Conservation (phyloP, 1,139 yeast genomes). For the Sugiyamaella japonica region DNA sequence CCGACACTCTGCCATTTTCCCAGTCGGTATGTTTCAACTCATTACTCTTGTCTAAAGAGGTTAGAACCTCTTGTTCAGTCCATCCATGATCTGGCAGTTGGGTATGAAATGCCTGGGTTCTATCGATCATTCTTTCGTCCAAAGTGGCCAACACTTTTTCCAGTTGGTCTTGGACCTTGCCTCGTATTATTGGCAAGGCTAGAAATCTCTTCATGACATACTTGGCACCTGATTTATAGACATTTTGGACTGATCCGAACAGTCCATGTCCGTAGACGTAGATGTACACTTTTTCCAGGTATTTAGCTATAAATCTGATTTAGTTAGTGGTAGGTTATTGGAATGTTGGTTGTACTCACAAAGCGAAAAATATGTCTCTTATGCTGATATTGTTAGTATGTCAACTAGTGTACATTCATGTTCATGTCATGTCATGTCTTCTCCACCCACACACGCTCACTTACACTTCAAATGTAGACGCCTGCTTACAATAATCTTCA, state of each 20-base stretch:
- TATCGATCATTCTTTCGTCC: conserved; percentile 56
- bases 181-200: conserved; percentile 51
- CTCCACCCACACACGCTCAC: conserved; percentile 9
- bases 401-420: too few species aligned
- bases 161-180: conserved; percentile 63
- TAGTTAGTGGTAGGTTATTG: neutral
- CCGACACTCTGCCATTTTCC: conserved; percentile 83
- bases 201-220: conserved; percentile 25
- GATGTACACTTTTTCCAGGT: conserved; percentile 23
- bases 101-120: conserved; percentile 50
- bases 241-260: conserved; percentile 13
- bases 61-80: conserved; percentile 45
- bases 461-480: conserved; percentile 26
- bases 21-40: conserved; percentile 68
- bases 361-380: conserved; percentile 31
- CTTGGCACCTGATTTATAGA: conserved; percentile 20
- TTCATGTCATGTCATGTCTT: neutral
- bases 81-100: conserved; percentile 61
- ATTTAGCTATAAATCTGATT: conserved; percentile 19
- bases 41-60: conserved; percentile 45
- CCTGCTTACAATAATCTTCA: conserved; percentile 22
- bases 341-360: conserved; percentile 22
- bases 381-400: conserved; percentile 19
- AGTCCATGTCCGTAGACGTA: conserved; percentile 24
- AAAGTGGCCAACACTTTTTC: conserved; percentile 49